These are phyloP conservation scores for Trametes pubescens DNA, from an alignment of 1,284 basidiomycete genomes.

Conservation along the genomic window DNA sequence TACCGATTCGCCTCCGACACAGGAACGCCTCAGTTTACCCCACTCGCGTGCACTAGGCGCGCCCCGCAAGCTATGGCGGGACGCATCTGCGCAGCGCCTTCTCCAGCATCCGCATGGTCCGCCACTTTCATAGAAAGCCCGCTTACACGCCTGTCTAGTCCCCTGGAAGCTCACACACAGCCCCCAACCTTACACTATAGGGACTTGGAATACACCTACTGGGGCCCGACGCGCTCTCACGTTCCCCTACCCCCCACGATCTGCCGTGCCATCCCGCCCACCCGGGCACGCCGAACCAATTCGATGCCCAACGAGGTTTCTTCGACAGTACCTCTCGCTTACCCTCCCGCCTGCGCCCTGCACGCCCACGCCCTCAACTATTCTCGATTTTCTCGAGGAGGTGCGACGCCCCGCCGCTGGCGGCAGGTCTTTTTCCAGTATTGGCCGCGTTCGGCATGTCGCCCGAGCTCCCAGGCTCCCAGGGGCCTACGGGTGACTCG, in stretches of 20 bases:
- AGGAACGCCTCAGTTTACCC: neutral
- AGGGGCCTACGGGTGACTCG: constrained; percentile 10
- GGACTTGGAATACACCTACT: constrained; percentile 9
- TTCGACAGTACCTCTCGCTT: constrained; percentile 26
- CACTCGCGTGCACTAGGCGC: neutral
- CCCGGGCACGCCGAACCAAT: constrained; percentile 26
- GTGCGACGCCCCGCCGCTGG: constrained; percentile 6
- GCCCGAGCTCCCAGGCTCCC: constrained; percentile 24
- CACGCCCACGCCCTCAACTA: constrained; percentile 8
- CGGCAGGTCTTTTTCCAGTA: constrained; percentile 8
- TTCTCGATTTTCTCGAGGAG: constrained; percentile 24
- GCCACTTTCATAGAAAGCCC: constrained; percentile 17
- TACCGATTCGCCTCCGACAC: neutral
- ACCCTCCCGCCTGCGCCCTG: constrained; percentile 12
- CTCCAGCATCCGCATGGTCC: constrained; percentile 10
- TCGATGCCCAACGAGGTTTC: constrained; percentile 27
- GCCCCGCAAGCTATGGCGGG: neutral
- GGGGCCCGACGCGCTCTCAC: constrained; percentile 22
- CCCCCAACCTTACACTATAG: constrained; percentile 7
- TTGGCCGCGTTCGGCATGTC: constrained; percentile 27
- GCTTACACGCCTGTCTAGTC: constrained; percentile 18
- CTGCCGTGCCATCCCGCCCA: constrained; percentile 17
- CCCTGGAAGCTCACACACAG: constrained; percentile 6
- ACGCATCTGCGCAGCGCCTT: constrained; percentile 2
- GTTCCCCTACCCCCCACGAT: constrained; percentile 24